A percentile compares a stretch with the other conserved stretches of the same genome.
Evolutionary conservation across 305 asterid species (phyloP).

Genomic region (Fraxinus latifolia): DNA sequence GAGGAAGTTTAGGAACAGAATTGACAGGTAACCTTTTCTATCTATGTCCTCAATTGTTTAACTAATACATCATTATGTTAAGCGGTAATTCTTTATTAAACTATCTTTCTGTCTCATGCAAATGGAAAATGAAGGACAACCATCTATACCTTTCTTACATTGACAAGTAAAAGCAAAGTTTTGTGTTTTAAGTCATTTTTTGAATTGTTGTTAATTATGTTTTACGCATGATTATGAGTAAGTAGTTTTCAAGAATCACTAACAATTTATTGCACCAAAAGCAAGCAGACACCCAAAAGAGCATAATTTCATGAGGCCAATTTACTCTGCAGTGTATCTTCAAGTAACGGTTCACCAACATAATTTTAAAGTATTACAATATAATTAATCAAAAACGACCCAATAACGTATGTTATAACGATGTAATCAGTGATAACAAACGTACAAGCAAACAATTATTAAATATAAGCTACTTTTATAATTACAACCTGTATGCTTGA

Average conservation of each 20-base stretch:
- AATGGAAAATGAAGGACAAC: constrained; percentile 24
- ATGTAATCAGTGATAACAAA: neutral
- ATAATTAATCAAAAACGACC: neutral
- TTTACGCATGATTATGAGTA: neutral
- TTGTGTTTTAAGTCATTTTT: neutral
- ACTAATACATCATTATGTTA: neutral
- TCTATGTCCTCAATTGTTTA: neutral
- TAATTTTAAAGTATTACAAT: neutral
- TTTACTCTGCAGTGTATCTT: constrained; percentile 21
- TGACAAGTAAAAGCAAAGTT: neutral
- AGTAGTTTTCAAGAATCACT: neutral
- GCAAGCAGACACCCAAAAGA: neutral
- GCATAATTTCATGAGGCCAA: constrained; percentile 10
- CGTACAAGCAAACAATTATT: neutral
- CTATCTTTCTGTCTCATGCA: neutral
- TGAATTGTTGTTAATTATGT: neutral
- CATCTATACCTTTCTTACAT: neutral
- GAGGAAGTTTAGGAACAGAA: constrained; percentile 64
- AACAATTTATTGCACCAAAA: neutral
- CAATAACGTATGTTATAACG: neutral
- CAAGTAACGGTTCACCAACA: neutral
- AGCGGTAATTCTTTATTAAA: neutral
- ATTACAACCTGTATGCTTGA: neutral
- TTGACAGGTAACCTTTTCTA: constrained; percentile 59
- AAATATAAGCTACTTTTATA: neutral